A percentile compares a stretch with the other conserved stretches of the same genome.
These are phyloP conservation scores for Globisporangium megalacanthum DNA, from an alignment of 352 stramenopile species.

Conservation along the genomic window DNA sequence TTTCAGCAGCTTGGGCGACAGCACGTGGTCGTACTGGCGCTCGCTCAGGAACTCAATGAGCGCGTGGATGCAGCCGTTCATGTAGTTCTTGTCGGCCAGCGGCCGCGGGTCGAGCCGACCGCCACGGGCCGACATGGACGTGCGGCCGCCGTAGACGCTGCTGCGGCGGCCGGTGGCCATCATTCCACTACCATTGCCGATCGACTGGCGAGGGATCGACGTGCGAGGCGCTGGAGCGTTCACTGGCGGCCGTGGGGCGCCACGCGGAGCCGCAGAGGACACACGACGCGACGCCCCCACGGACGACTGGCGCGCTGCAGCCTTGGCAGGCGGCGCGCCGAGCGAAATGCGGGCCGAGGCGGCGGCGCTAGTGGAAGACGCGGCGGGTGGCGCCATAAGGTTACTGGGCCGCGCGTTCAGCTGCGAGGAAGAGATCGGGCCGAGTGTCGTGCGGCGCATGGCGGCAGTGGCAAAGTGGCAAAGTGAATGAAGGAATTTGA, in stretches of 20 bases:
- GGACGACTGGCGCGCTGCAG: conserved; percentile 46
- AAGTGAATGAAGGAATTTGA: no score
- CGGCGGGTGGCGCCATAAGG: conserved; percentile 8
- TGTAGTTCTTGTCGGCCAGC: conserved; percentile 89
- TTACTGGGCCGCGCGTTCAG: conserved; percentile 54
- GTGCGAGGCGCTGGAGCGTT: conserved; percentile 19
- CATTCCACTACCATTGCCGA: conserved; percentile 15
- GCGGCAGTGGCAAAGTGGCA: no score
- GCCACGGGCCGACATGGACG: conserved; percentile 37
- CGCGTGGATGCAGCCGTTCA: conserved; percentile 87
- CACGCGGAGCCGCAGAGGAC: conserved; percentile 27
- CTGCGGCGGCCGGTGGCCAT: conserved; percentile 32
- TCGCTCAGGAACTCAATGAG: conserved; percentile 93
- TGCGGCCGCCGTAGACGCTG: conserved; percentile 55
- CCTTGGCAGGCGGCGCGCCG: conserved; percentile 27
- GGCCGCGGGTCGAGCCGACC: conserved; percentile 78
- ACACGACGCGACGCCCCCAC: conserved; percentile 52
- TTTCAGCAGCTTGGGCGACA: conserved; percentile 89
- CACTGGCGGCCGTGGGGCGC: conserved; percentile 10
- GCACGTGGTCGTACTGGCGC: conserved; percentile 88
- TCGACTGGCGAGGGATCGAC: conserved; percentile 49
- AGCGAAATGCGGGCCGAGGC: conserved; percentile 50
- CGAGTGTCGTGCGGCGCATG: conserved; percentile 84
- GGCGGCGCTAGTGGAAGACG: conserved; percentile 6
- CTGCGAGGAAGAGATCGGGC: conserved; percentile 79